phyloP scores from a whole-genome alignment of 2,329 filamentous ascomycete species.

The Fusarium sp. region DNA sequence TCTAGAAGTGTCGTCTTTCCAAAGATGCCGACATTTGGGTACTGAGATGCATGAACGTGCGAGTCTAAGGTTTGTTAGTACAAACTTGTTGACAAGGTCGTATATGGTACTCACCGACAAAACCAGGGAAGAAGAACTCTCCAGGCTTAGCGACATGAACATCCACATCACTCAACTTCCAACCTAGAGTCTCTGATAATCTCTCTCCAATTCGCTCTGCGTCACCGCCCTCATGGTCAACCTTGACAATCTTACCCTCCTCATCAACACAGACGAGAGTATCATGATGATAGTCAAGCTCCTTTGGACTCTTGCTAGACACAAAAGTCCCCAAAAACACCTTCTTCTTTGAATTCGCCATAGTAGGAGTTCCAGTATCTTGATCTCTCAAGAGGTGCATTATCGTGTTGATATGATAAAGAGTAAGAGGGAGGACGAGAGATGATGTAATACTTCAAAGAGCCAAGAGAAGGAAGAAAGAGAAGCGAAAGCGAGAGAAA shows the following conservation, averaged over 20 bases:
- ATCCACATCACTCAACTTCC: conserved; percentile 55
- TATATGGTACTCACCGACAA: conserved; percentile 69
- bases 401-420: neutral
- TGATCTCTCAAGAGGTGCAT: neutral
- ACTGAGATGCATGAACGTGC: conserved; percentile 94
- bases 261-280: conserved; percentile 64
- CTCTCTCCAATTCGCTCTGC: conserved; percentile 48
- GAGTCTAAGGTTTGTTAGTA: conserved; percentile 72
- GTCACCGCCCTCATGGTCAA: conserved; percentile 55
- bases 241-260: conserved; percentile 62
- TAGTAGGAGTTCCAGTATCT: conserved; percentile 1
- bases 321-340: conserved; percentile 68
- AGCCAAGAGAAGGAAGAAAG: neutral
- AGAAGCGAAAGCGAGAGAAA: conserved; percentile 1
- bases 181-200: conserved; percentile 59
- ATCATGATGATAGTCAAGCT: conserved; percentile 65
- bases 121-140: conserved; percentile 86
- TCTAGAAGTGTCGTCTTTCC: conserved; percentile 92
- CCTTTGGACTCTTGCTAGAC: conserved; percentile 61
- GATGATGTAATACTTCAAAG: conserved; percentile 14
- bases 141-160: conserved; percentile 56
- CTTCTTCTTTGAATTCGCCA: conserved; percentile 52
- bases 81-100: neutral
- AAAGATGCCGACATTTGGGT: conserved; percentile 93
- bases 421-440: neutral